These are phyloP conservation scores for Aspergillaceae sp. DNA, from an alignment of 2,329 filamentous ascomycete genomes.

Conservation along the genomic window DNA sequence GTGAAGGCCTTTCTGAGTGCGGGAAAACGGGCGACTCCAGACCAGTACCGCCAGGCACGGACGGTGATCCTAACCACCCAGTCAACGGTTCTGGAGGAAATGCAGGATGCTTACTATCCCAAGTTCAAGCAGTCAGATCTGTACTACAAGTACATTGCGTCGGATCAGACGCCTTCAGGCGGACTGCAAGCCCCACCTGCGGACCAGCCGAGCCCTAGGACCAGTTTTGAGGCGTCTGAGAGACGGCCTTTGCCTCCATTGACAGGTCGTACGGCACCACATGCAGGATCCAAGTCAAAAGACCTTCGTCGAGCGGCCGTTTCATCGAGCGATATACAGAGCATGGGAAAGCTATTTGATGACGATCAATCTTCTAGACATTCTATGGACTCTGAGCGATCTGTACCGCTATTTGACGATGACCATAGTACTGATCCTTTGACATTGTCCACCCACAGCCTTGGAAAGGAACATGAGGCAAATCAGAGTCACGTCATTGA, in stretches of 20 bases:
- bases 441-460: slow-evolving; percentile 66
- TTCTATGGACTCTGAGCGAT: slow-evolving; percentile 60
- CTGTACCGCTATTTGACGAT: slow-evolving; percentile 66
- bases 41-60: slow-evolving; percentile 75
- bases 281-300: slow-evolving; percentile 34
- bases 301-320: slow-evolving; percentile 53
- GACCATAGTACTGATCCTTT: slow-evolving; percentile 65
- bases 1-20: slow-evolving; percentile 72
- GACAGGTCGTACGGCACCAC: slow-evolving; percentile 42
- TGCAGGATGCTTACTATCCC: slow-evolving; percentile 72
- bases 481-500: slow-evolving; percentile 74
- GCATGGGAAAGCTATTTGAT: slow-evolving; percentile 38
- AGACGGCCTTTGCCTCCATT: slow-evolving; percentile 35
- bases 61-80: slow-evolving; percentile 75
- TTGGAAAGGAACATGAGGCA: slow-evolving; percentile 54
- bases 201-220: slow-evolving; percentile 11
- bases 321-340: slow-evolving; percentile 53
- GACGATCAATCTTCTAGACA: slow-evolving; percentile 45
- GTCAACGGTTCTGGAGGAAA: slow-evolving; percentile 70
- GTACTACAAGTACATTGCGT: slow-evolving; percentile 91
- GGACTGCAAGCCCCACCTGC: slow-evolving; percentile 11
- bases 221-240: slow-evolving; percentile 22
- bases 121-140: slow-evolving; percentile 87
- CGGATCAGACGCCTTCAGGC: slow-evolving; percentile 55
- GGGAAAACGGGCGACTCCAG: slow-evolving; percentile 64